Percentiles rank a stretch among this genome's conserved stretches.
Evolutionary conservation across 139 green algal species (phyloP).

Genomic region (Chlorella ohadii): DNA sequence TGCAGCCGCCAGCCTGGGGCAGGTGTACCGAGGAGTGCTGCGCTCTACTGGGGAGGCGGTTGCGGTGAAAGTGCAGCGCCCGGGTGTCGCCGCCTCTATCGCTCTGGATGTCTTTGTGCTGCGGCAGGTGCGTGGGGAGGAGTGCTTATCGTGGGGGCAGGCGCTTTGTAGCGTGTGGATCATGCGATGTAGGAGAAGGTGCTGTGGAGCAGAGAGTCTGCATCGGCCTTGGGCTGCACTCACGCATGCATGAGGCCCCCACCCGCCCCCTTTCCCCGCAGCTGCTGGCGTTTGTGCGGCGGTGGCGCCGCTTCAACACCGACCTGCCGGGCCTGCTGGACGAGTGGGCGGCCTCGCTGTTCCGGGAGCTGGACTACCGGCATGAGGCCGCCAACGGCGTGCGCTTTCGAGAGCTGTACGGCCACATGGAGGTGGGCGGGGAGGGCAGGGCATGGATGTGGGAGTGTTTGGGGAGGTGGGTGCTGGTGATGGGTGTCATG

Average conservation of each 20-base stretch:
- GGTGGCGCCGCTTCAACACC: constrained; percentile 74
- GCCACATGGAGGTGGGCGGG: constrained; percentile 65
- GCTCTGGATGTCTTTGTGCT: constrained; percentile 88
- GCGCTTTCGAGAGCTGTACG: constrained; percentile 66
- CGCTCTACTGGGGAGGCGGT: constrained; percentile 51
- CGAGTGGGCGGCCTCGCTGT: constrained; percentile 85
- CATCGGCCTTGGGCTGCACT: too few species aligned
- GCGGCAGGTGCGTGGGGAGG: constrained; percentile 42
- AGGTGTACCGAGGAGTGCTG: constrained; percentile 70
- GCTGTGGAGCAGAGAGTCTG: too few species aligned
- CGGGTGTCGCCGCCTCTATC: constrained; percentile 80
- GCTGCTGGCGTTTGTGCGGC: constrained; percentile 27
- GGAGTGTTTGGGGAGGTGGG: background rate
- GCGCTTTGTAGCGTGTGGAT: too few species aligned
- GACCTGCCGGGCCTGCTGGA: constrained; percentile 90
- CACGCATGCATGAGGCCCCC: too few species aligned
- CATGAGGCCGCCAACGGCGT: constrained; percentile 79
- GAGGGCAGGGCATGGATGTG: too few species aligned
- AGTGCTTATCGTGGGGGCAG: background rate
- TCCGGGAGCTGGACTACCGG: constrained; percentile 90
- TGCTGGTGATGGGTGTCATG: background rate
- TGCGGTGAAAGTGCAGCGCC: constrained; percentile 90
- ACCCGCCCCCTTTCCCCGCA: background rate
- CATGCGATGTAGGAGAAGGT: too few species aligned
- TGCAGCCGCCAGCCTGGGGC: constrained; percentile 80